These are phyloP conservation scores for Pecoramyces ruminantium DNA, from an alignment of 192 early-diverging fungal genomes.

Conservation along the genomic window DNA sequence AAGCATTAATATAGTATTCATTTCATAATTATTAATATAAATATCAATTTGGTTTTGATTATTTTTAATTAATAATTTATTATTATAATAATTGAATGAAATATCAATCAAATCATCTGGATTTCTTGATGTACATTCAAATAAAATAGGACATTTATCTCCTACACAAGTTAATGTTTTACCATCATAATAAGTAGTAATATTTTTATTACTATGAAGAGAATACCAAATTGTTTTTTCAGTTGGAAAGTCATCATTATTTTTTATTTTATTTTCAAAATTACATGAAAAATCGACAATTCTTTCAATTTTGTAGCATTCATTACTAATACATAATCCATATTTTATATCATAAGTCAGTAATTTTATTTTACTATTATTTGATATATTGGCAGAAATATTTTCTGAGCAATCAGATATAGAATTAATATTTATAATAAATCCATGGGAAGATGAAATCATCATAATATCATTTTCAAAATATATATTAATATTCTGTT, in stretches of 20 bases:
- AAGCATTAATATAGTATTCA: neutral
- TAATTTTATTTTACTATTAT: neutral
- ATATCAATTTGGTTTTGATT: neutral
- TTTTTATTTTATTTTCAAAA: neutral
- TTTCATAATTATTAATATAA: neutral
- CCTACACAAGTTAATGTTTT: neutral
- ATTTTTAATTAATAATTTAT: neutral
- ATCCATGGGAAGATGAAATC: neutral
- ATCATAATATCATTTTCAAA: neutral
- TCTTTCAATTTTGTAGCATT: neutral
- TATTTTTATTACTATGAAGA: neutral
- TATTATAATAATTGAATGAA: neutral
- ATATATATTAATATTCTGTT: neutral
- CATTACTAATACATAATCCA: neutral
- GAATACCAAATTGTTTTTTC: neutral
- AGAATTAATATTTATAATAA: neutral
- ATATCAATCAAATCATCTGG: neutral
- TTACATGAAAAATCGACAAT: neutral
- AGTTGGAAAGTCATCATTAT: neutral
- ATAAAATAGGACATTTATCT: neutral
- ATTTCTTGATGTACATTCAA: neutral
- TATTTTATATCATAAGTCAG: neutral
- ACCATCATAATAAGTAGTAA: neutral
- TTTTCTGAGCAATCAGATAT: neutral
- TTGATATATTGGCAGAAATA: neutral